Evolutionary conservation across 2,329 filamentous ascomycete species (phyloP).

Genomic region (Sporothrix curviconia): DNA sequence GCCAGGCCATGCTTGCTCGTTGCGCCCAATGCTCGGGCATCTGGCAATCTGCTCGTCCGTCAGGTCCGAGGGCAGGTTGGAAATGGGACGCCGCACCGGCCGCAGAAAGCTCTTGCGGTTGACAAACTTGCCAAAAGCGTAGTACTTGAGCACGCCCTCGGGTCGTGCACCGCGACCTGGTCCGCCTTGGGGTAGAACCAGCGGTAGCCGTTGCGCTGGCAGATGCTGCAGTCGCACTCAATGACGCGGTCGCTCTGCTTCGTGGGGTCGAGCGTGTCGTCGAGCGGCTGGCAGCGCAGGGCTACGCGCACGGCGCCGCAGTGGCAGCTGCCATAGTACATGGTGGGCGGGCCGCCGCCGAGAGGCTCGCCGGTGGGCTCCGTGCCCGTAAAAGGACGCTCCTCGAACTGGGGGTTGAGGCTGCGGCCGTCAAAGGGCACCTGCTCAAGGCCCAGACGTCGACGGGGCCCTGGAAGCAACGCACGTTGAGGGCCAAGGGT

Average conservation of each 20-base stretch:
- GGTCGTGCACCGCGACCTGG: slow-evolving; percentile 36
- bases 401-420: slow-evolving; percentile 28
- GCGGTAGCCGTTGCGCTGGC: slow-evolving; percentile 35
- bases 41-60: slow-evolving; percentile 31
- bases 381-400: slow-evolving; percentile 33
- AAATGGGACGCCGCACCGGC: slow-evolving; percentile 41
- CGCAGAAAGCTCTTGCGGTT: slow-evolving; percentile 42
- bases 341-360: slow-evolving; percentile 29
- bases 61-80: slow-evolving; percentile 26
- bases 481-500: slow-evolving; percentile 34
- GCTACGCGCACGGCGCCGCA: slow-evolving; percentile 44
- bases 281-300: slow-evolving; percentile 34
- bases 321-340: slow-evolving; percentile 47
- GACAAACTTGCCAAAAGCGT: slow-evolving; percentile 30
- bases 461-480: slow-evolving; percentile 36
- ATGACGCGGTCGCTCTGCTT: slow-evolving; percentile 20
- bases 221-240: slow-evolving; percentile 49
- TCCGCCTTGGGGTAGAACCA: slow-evolving; percentile 39
- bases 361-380: slow-evolving; percentile 32
- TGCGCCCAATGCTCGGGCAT: slow-evolving; percentile 25
- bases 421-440: slow-evolving; percentile 33
- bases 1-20: slow-evolving; percentile 7
- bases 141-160: slow-evolving; percentile 35
- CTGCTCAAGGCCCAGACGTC: slow-evolving; percentile 36
- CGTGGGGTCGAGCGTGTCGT: slow-evolving; percentile 25